Conservation (phyloP, 441 rosid genomes). For the Erysimum pusillum region DNA sequence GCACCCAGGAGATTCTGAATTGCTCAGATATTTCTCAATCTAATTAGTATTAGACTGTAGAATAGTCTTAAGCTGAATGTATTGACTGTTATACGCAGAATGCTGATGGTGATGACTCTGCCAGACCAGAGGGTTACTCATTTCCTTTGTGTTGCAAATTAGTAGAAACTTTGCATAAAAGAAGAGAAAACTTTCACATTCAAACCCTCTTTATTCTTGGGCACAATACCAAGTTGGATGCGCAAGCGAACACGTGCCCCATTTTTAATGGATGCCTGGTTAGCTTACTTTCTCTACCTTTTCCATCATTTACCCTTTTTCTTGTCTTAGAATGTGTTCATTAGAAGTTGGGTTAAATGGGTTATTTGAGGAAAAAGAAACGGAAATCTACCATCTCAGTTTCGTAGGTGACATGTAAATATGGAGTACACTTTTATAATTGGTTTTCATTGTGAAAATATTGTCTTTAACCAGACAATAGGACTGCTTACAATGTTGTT, state of each 20-base stretch:
- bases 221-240: conserved; percentile 77
- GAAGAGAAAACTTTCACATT: conserved; percentile 74
- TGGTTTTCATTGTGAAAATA: not conserved
- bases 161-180: conserved; percentile 63
- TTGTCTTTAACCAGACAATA: not conserved
- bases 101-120: conserved; percentile 42
- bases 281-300: conserved; percentile 35
- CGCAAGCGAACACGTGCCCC: conserved; percentile 67
- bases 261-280: conserved; percentile 80
- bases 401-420: not conserved
- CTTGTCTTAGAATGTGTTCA: not conserved
- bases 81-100: conserved; percentile 62
- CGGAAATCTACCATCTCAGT: not conserved
- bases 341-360: not conserved
- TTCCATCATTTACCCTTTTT: conserved; percentile 1
- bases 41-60: conserved; percentile 24
- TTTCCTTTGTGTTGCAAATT: conserved; percentile 74
- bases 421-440: not conserved
- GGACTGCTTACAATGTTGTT: not conserved
- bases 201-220: conserved; percentile 69
- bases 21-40: conserved; percentile 35
- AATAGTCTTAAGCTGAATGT: conserved; percentile 48
- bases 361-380: not conserved
- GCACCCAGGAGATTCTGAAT: conserved; percentile 43
- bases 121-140: conserved; percentile 63